These are phyloP conservation scores for Penicilliopsis zonata DNA, from an alignment of 495 filamentous ascomycete genomes.

Conservation along the genomic window DNA sequence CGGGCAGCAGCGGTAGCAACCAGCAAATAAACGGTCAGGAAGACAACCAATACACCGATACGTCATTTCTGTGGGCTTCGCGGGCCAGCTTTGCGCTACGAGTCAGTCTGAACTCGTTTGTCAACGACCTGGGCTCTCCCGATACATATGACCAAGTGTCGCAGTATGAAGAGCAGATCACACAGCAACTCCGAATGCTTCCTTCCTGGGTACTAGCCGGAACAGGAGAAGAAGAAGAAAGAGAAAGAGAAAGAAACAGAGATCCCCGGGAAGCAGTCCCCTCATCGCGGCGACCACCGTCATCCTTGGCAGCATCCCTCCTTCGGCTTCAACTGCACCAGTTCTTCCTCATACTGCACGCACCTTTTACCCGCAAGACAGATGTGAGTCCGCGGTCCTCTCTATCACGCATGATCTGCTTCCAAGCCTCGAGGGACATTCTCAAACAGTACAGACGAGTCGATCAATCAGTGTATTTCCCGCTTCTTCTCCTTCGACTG, in stretches of 20 bases:
- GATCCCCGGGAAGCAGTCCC: no score
- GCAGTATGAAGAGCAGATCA: background rate
- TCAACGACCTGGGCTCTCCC: constrained; percentile 4
- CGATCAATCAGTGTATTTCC: constrained; percentile 1
- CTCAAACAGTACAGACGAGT: constrained; percentile 9
- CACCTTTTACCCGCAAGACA: constrained; percentile 12
- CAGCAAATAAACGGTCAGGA: background rate
- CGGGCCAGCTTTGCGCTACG: background rate
- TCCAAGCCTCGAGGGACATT: constrained; percentile 10
- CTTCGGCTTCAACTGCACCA: constrained; percentile 17
- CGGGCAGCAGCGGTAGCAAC: background rate
- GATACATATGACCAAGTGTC: constrained; percentile 1
- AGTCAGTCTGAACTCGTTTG: constrained; percentile 4
- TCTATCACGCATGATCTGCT: constrained; percentile 13
- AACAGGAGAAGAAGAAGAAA: constrained; percentile 6
- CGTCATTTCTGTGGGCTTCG: constrained; percentile 4
- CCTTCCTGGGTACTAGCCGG: background rate
- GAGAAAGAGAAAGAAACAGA: constrained; percentile 6
- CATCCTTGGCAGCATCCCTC: constrained; percentile 7
- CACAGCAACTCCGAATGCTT: background rate
- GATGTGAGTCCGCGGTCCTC: constrained; percentile 8
- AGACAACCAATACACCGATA: constrained; percentile 2
- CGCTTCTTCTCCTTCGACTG: constrained; percentile 8
- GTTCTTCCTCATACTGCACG: constrained; percentile 17
- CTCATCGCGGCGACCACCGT: no score